Percentiles rank a stretch among this genome's conserved stretches.
phyloP scores from a whole-genome alignment of 2,329 filamentous ascomycete species.

The Lasiodiplodia hormozganensis region DNA sequence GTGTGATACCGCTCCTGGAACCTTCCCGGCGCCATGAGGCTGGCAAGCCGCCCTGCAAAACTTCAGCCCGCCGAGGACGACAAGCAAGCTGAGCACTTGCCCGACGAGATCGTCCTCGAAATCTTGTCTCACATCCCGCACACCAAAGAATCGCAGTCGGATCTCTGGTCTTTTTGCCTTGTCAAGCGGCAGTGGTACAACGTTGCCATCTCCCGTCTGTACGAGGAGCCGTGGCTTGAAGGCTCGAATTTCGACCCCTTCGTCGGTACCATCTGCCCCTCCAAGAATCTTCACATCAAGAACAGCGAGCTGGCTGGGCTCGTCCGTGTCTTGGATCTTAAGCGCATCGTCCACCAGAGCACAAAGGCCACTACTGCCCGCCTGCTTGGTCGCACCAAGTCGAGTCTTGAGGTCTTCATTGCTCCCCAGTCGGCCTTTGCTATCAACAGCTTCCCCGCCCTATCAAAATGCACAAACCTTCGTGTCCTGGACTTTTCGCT shows the following conservation, averaged over 20 bases:
- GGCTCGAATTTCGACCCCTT: conserved; percentile 63
- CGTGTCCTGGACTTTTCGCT: conserved; percentile 60
- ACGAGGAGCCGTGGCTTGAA: conserved; percentile 58
- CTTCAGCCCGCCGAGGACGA: background rate
- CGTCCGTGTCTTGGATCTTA: conserved; percentile 61
- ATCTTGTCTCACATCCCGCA: conserved; percentile 55
- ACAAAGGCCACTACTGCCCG: conserved; percentile 64
- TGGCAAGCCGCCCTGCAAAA: conserved; percentile 3
- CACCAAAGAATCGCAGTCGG: conserved; percentile 50
- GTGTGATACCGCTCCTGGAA: background rate
- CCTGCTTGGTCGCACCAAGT: conserved; percentile 61
- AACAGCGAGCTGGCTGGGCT: conserved; percentile 57
- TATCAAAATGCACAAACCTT: conserved; percentile 62
- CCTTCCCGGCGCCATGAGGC: background rate
- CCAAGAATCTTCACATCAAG: conserved; percentile 56
- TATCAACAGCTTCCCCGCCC: conserved; percentile 62
- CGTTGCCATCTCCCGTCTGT: conserved; percentile 59
- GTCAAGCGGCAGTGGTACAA: conserved; percentile 62
- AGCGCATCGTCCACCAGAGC: conserved; percentile 64
- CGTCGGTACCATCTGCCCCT: conserved; percentile 61
- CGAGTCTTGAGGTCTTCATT: conserved; percentile 59
- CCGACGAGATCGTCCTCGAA: conserved; percentile 61
- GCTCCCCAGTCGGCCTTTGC: conserved; percentile 66
- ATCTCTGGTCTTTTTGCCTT: conserved; percentile 60
- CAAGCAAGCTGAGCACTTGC: conserved; percentile 49